Percentiles rank a stretch among this genome's conserved stretches.
Conservation (phyloP, 108 stramenopile species). For the Pseudonitzschia multiseries region DNA sequence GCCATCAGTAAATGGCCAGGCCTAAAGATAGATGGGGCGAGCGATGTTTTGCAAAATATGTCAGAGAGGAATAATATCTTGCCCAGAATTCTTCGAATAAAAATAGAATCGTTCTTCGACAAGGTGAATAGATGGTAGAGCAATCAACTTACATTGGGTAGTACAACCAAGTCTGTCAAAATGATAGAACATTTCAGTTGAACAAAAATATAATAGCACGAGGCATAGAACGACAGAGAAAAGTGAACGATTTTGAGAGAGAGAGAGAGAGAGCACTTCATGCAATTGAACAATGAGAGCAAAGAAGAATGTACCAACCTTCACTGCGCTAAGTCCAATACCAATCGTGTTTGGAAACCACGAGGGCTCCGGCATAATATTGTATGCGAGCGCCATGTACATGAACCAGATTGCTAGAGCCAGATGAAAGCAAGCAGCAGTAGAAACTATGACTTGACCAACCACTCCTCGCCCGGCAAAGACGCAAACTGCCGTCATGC, state of each 20-base stretch:
- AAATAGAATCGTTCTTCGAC: too few relatives aligned
- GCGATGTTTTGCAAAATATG: constrained; percentile 50
- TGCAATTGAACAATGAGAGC: not conserved
- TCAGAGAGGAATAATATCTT: too few relatives aligned
- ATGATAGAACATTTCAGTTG: not conserved
- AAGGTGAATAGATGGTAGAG: not conserved
- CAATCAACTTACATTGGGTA: constrained; percentile 12
- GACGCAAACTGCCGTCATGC: constrained; percentile 72
- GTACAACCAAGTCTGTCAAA: constrained; percentile 9
- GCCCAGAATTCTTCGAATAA: too few relatives aligned
- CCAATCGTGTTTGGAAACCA: constrained; percentile 84
- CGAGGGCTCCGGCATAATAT: constrained; percentile 73
- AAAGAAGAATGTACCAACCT: constrained; percentile 25
- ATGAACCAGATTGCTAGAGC: constrained; percentile 72
- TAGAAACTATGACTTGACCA: constrained; percentile 58
- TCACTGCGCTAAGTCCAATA: constrained; percentile 71
- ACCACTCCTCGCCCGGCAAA: constrained; percentile 67
- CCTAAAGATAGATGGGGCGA: not conserved
- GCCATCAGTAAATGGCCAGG: constrained; percentile 67
- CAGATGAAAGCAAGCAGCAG: constrained; percentile 61
- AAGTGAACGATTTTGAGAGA: not conserved
- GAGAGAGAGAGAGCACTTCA: not conserved
- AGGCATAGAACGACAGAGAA: not conserved
- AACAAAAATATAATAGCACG: not conserved
- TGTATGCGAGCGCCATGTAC: constrained; percentile 76